Conservation (phyloP, 2,329 filamentous ascomycete species). For the Aspergillus niger region DNA sequence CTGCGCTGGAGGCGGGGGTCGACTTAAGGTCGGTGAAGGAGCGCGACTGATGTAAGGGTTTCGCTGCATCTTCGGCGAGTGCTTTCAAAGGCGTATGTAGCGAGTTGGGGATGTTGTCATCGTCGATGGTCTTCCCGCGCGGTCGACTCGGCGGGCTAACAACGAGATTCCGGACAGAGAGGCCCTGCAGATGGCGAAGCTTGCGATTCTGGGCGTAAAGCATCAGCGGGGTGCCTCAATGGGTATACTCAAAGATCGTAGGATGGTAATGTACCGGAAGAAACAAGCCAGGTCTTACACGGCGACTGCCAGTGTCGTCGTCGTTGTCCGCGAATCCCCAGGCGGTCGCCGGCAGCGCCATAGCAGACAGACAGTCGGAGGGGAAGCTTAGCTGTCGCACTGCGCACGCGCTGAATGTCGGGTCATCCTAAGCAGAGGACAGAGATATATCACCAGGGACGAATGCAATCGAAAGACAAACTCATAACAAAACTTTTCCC, state of each 20-base stretch:
- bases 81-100: constrained; percentile 69
- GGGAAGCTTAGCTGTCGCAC: constrained; percentile 18
- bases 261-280: constrained; percentile 45
- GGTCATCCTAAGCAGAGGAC: constrained; percentile 23
- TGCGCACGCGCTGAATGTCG: constrained; percentile 1
- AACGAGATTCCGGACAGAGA: constrained; percentile 83
- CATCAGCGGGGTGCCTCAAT: constrained; percentile 23
- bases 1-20: constrained; percentile 8
- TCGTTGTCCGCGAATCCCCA: constrained; percentile 20
- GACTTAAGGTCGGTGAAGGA: constrained; percentile 59
- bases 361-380: constrained; percentile 16
- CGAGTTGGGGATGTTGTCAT: constrained; percentile 69
- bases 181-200: constrained; percentile 81
- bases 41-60: constrained; percentile 57
- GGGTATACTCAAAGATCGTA: constrained; percentile 14
- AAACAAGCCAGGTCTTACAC: constrained; percentile 54
- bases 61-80: constrained; percentile 53
- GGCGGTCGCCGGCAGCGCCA: constrained; percentile 24
- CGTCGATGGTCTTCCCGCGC: constrained; percentile 69
- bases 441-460: neutral
- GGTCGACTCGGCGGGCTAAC: constrained; percentile 59
- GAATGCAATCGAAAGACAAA: no score
- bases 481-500: no score
- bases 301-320: constrained; percentile 37
- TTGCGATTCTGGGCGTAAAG: constrained; percentile 68